phyloP scores from a whole-genome alignment of 2,329 filamentous ascomycete species.

The Truncatella angustata region DNA sequence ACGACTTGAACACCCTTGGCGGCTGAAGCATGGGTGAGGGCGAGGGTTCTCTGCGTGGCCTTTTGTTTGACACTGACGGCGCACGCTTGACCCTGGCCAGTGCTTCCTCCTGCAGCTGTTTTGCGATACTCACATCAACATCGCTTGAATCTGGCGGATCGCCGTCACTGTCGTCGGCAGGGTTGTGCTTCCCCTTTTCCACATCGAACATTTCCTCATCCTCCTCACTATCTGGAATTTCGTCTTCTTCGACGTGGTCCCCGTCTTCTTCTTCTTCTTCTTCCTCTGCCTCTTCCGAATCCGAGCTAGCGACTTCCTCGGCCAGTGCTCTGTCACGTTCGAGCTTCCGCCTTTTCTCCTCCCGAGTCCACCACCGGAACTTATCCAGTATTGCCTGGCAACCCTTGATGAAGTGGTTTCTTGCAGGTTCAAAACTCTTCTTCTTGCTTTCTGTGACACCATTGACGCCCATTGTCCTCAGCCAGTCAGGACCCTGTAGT shows the following conservation, averaged over 20 bases:
- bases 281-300: conserved; percentile 40
- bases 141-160: conserved; percentile 66
- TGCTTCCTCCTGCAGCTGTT: conserved; percentile 74
- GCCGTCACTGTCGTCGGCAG: conserved; percentile 37
- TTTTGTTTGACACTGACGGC: conserved; percentile 19
- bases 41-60: conserved; percentile 22
- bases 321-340: conserved; percentile 67
- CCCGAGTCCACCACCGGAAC: conserved; percentile 82
- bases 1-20: conserved; percentile 73
- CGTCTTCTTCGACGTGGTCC: conserved; percentile 16
- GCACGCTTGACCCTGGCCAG: conserved; percentile 25
- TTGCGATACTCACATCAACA: conserved; percentile 68
- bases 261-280: conserved; percentile 21
- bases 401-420: conserved; percentile 80
- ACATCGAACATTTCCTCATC: conserved; percentile 33
- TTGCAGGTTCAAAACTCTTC: conserved; percentile 81
- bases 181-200: conserved; percentile 21
- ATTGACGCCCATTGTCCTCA: conserved; percentile 86
- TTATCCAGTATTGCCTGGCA: conserved; percentile 82
- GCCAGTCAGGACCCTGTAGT: conserved; percentile 88
- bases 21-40: conserved; percentile 34
- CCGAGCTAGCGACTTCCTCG: conserved; percentile 38
- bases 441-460: conserved; percentile 82
- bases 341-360: conserved; percentile 79
- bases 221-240: conserved; percentile 20